phyloP scores from a whole-genome alignment of 768 basidiomycete genomes.

The Sistotremastrum niveocremeum region DNA sequence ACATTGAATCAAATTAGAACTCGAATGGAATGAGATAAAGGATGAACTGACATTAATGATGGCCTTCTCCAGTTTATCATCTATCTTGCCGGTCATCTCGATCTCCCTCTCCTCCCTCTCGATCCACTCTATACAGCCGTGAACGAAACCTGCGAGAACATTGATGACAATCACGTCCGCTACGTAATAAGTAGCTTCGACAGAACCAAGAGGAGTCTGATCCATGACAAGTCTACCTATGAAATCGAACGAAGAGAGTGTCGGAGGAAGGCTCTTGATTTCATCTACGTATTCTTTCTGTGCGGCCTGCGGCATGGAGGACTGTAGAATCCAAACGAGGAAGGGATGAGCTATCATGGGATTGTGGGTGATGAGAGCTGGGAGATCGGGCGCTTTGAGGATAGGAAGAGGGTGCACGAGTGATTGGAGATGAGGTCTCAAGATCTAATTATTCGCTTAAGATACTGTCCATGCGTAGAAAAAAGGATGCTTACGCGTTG shows the following conservation, averaged over 20 bases:
- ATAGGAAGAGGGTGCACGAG: too few relatives aligned
- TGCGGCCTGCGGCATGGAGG: conserved; percentile 14
- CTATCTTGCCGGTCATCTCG: conserved; percentile 49
- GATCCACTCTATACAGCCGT: conserved; percentile 55
- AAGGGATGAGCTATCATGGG: conserved; percentile 58
- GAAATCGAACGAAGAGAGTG: conserved; percentile 60
- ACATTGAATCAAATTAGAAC: conserved; percentile 5
- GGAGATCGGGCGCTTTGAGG: conserved; percentile 52
- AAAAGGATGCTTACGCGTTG: conserved; percentile 40
- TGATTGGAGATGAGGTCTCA: conserved; percentile 29
- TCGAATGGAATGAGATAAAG: background rate
- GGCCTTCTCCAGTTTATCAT: conserved; percentile 61
- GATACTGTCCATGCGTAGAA: background rate
- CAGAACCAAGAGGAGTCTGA: conserved; percentile 27
- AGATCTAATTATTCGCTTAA: too few relatives aligned
- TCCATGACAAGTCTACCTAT: conserved; percentile 57
- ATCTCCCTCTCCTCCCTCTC: conserved; percentile 56
- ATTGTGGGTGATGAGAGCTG: conserved; percentile 53
- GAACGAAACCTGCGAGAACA: conserved; percentile 57
- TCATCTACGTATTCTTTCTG: conserved; percentile 42
- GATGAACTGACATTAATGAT: conserved; percentile 47
- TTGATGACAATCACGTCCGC: conserved; percentile 52
- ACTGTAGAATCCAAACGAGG: conserved; percentile 37
- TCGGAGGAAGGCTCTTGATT: conserved; percentile 53
- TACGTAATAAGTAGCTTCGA: conserved; percentile 24